Conservation (phyloP, 179 eudicot species). For the Carnegiea gigantea region DNA sequence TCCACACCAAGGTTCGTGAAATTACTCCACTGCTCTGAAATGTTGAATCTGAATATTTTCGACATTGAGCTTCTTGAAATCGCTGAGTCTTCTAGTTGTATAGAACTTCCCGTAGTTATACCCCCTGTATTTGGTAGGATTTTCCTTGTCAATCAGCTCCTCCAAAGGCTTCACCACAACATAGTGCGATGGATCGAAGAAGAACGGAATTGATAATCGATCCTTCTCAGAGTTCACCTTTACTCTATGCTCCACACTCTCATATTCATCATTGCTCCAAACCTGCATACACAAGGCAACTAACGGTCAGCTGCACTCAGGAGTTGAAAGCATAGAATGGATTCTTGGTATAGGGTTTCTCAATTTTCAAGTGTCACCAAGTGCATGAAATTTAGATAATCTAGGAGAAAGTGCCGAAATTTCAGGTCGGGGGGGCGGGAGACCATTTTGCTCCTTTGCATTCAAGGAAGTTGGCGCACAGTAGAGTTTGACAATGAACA, state of each 20-base stretch:
- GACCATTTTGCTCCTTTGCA: too few species aligned
- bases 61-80: constrained; percentile 41
- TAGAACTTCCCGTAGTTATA: constrained; percentile 41
- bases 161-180: constrained; percentile 44
- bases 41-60: constrained; percentile 38
- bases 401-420: too few species aligned
- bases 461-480: too few species aligned
- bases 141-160: constrained; percentile 35
- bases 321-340: neutral
- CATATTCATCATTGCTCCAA: constrained; percentile 52
- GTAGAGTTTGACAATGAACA: too few species aligned
- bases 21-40: constrained; percentile 19
- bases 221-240: constrained; percentile 36
- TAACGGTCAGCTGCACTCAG: too few species aligned
- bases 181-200: constrained; percentile 40
- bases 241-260: constrained; percentile 54
- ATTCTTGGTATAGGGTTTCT: neutral
- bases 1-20: constrained; percentile 9
- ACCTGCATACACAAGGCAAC: constrained; percentile 29
- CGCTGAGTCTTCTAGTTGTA: constrained; percentile 28
- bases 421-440: too few species aligned
- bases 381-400: neutral
- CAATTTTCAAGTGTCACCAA: neutral
- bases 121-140: constrained; percentile 38
- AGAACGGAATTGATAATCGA: constrained; percentile 37